phyloP scores from a whole-genome alignment of 306 rosid species.

The Casuarina equisetifolia region DNA sequence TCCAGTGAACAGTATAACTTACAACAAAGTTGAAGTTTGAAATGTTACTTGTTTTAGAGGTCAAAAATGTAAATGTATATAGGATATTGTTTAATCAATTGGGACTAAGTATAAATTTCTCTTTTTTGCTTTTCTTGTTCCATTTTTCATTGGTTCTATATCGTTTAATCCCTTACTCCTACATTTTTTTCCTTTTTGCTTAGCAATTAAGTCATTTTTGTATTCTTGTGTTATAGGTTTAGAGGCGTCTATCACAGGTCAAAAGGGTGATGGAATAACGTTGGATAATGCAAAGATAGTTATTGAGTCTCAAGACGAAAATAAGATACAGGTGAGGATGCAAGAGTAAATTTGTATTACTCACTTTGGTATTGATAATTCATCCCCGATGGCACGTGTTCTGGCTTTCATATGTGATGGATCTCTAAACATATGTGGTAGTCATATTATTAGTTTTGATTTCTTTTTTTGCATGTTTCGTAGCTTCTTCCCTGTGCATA shows the following conservation, averaged over 20 bases:
- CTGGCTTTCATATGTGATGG: conserved; percentile 7
- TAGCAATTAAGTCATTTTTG: conserved; percentile 3
- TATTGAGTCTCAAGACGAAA: conserved; percentile 56
- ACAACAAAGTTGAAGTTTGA: no score
- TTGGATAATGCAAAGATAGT: conserved; percentile 52
- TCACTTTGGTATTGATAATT: neutral
- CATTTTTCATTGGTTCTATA: neutral
- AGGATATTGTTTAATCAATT: no score
- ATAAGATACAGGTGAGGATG: conserved; percentile 60
- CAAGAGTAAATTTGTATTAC: conserved; percentile 1
- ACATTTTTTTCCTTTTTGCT: neutral
- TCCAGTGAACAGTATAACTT: no score
- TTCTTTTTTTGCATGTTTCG: conserved; percentile 5
- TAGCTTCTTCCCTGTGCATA: neutral
- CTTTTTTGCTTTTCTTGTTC: neutral
- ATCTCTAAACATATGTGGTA: neutral
- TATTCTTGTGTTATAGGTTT: conserved; percentile 50
- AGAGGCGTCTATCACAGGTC: conserved; percentile 66
- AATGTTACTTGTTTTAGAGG: no score
- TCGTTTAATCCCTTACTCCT: neutral
- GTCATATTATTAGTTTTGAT: neutral
- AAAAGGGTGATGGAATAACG: conserved; percentile 32
- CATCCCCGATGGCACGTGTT: neutral
- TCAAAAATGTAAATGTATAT: no score
- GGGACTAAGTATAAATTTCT: no score